Evolutionary conservation across 257 asterid species (phyloP).

Genomic region (Sherardia arvensis): DNA sequence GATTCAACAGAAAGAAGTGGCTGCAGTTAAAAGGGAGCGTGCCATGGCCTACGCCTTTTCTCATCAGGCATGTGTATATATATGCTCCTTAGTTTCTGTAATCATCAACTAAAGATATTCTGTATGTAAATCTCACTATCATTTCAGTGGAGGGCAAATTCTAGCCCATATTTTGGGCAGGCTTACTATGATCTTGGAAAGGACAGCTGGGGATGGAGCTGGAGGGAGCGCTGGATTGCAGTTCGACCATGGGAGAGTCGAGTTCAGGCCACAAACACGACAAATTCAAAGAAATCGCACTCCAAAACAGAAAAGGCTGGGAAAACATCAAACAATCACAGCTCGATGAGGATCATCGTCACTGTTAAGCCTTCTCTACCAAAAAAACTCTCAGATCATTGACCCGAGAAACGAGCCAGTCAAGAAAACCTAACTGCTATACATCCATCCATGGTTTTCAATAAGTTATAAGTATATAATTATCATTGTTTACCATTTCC

Average conservation of each 20-base stretch:
- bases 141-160: conserved; percentile 59
- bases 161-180: conserved; percentile 52
- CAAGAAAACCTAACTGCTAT: neutral
- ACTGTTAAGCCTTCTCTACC: conserved; percentile 10
- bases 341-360: conserved; percentile 13
- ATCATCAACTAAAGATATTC: neutral
- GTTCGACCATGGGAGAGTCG: conserved; percentile 72
- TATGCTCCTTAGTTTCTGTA: conserved; percentile 3
- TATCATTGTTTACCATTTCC: neutral
- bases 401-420: neutral
- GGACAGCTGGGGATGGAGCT: conserved; percentile 86
- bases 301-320: conserved; percentile 18
- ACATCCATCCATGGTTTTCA: neutral
- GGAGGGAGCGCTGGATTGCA: conserved; percentile 73
- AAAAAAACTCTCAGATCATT: conserved; percentile 1
- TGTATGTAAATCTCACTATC: neutral
- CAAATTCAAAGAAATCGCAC: conserved; percentile 27
- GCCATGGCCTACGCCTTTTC: conserved; percentile 77
- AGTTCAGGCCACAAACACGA: conserved; percentile 20
- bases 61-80: conserved; percentile 54
- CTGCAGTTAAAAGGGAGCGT: conserved; percentile 57
- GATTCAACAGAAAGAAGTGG: conserved; percentile 60
- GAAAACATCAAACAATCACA: conserved; percentile 13
- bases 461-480: conserved; percentile 4
- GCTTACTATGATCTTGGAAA: conserved; percentile 65